Base-by-base conservation (phyloP, 2,329 filamentous ascomycete species). In the Microsporum audouinii region DNA sequence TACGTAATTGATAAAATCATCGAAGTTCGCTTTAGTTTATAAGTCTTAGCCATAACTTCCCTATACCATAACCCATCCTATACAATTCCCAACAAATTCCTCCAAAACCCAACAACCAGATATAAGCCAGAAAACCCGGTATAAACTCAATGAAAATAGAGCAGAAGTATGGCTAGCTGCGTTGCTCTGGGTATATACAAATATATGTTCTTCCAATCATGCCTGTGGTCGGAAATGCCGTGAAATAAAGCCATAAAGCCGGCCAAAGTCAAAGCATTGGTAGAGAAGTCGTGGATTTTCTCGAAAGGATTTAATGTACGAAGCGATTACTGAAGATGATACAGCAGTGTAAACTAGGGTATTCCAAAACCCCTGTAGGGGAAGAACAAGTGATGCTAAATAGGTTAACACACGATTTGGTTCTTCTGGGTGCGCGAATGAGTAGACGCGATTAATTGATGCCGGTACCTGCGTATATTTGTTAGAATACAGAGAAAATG, bases 341-440 rank as follows among this genome's bases (percentile, higher is more conserved):
- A 87, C 89, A 8, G 82, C 79, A 14, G 84, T 74, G 72, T 94
- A 95, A 66, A 95, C 89, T 62, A 88, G 72, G 17, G 85, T 83
- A 71, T 95, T 95, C 88, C 89, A 94, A 68, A 91, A 88, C 0
- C 89, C 89, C 70, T 95, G 89, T 0, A 91, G 79, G 0, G 89
- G 89, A 6, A 95, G 79, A 0, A 94, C 88, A 45, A 89, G 80
- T 0, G 87, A 84, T 27, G 87, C 86, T 65, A 85, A 82, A 65
- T 87, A 84, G 67, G 89, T 84, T 29, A 94, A 80, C 0, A 79
- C 76, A 33, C 85, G 79, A 12, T 78, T 80, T 0, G 80, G 73
- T 2, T 78, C 62, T 31, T 80, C 73, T 0, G 79, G 76, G 67
- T 87, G 77, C 6, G 84, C 78, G 14, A 91, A 77, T 2, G 84